Evolutionary conservation across 169 alveolate species (phyloP).

Genomic region (Pseudocohnilembus persalinus): DNA sequence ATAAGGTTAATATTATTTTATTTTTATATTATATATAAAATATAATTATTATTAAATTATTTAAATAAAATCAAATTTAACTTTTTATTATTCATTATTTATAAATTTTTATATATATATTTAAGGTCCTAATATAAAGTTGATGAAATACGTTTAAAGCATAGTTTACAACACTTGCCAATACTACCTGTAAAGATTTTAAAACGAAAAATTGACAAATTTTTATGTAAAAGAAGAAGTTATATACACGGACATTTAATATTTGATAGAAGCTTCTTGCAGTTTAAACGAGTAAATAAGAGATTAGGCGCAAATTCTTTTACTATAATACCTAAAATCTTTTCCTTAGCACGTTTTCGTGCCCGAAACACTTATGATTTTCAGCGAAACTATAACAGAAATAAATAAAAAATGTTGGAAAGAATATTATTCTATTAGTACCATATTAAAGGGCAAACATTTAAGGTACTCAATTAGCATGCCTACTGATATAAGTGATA

Average conservation of each 20-base stretch:
- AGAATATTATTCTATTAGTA: conserved; percentile 41
- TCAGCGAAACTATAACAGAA: conserved; percentile 25
- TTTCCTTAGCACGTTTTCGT: conserved; percentile 35
- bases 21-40: background rate
- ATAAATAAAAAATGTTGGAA: conserved; percentile 27
- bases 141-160: background rate
- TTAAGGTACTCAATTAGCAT: conserved; percentile 8
- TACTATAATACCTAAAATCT: conserved; percentile 15
- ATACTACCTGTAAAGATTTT: background rate
- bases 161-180: background rate
- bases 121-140: background rate
- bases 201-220: background rate
- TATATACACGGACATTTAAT: conserved; percentile 2
- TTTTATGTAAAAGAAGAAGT: conserved; percentile 22
- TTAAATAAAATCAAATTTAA: background rate
- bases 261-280: conserved; percentile 23
- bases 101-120: background rate
- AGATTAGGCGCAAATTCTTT: conserved; percentile 30
- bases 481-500: conserved; percentile 34
- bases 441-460: conserved; percentile 17
- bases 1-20: background rate
- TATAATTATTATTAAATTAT: background rate
- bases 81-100: background rate
- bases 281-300: conserved; percentile 10
- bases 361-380: conserved; percentile 28